Conservation (phyloP, 768 basidiomycete species). For the Rhodosporidiobolus sp. region DNA sequence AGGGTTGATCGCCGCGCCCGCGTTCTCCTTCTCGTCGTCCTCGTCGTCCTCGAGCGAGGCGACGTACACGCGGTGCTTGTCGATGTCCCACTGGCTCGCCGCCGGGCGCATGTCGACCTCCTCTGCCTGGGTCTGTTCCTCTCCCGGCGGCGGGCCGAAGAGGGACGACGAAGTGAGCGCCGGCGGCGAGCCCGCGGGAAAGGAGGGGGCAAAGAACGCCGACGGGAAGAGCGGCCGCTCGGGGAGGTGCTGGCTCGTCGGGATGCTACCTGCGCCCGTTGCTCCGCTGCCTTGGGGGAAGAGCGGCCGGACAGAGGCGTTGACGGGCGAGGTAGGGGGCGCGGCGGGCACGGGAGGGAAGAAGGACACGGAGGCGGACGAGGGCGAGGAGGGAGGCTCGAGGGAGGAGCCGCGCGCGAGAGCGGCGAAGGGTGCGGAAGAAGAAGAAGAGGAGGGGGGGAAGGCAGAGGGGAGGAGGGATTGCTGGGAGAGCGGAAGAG, state of each 20-base stretch:
- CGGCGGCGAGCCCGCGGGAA: neutral
- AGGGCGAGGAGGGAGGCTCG: neutral
- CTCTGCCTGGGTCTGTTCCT: neutral
- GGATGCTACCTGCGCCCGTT: neutral
- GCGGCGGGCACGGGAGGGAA: slow-evolving; percentile 12
- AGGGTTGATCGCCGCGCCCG: neutral
- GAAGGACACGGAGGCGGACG: neutral
- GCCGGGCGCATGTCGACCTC: slow-evolving; percentile 20
- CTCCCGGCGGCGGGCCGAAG: neutral
- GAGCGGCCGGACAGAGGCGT: neutral
- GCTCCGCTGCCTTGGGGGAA: neutral
- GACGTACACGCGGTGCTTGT: slow-evolving; percentile 32
- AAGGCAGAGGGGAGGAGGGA: neutral
- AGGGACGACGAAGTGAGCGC: neutral
- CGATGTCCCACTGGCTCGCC: slow-evolving; percentile 17
- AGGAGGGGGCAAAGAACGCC: neutral
- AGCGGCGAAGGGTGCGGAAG: neutral
- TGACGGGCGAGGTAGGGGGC: slow-evolving; percentile 26
- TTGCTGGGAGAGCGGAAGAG: neutral
- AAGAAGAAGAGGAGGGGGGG: neutral
- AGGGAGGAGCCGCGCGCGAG: neutral
- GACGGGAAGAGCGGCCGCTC: neutral
- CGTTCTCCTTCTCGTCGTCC: neutral
- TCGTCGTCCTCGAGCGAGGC: slow-evolving; percentile 22
- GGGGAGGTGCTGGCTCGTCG: neutral